Evolutionary conservation across 129 eudicot genomes (phyloP).

Genomic region (Chrysanthemum lavandulifolium): DNA sequence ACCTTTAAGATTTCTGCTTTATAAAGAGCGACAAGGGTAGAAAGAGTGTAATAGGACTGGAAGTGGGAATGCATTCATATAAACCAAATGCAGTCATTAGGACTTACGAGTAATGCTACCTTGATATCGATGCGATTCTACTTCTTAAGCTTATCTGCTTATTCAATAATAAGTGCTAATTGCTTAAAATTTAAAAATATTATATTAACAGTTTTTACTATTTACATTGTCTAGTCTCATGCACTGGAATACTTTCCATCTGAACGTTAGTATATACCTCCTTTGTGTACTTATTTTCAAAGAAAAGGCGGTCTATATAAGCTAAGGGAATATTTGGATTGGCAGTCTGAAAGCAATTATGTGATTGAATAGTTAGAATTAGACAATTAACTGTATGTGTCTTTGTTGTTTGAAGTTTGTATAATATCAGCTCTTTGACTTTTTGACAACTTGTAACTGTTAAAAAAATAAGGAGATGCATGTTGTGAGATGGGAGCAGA

Average conservation of each 20-base stretch:
- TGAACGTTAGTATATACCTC: background rate
- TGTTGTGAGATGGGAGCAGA: background rate
- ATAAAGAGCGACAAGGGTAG: background rate
- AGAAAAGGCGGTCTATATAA: background rate
- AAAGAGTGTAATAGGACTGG: background rate
- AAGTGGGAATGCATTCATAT: background rate
- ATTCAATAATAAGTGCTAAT: background rate
- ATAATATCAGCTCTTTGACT: background rate
- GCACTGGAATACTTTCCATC: background rate
- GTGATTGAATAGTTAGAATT: background rate
- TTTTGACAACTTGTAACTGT: background rate
- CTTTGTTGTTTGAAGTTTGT: background rate
- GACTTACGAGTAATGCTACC: background rate
- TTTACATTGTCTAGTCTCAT: background rate
- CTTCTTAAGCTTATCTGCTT: constrained; percentile 11
- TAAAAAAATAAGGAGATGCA: background rate
- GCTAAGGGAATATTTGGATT: background rate
- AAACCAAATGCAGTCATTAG: background rate
- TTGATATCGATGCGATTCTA: background rate
- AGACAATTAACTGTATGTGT: background rate
- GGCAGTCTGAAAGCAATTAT: background rate
- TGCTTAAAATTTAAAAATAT: too few relatives aligned
- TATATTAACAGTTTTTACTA: background rate
- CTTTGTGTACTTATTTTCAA: background rate
- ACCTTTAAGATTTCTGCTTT: background rate